Conservation (phyloP, 2,329 filamentous ascomycete genomes). For the Pseudogymnoascus sp. region DNA sequence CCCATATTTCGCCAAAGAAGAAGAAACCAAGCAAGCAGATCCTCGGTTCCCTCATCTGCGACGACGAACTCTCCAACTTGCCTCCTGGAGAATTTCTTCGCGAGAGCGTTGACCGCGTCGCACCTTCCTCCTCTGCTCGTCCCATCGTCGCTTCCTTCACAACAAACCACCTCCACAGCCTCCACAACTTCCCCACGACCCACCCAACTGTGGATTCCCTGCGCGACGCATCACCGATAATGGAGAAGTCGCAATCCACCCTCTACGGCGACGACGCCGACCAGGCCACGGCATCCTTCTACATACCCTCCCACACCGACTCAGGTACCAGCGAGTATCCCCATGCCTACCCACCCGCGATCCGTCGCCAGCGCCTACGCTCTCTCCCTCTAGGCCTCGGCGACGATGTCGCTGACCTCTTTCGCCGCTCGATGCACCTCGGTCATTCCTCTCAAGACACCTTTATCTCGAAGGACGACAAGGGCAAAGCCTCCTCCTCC, state of each 20-base stretch:
- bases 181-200: neutral
- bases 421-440: neutral
- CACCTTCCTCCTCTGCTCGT: neutral
- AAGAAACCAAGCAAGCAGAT: neutral
- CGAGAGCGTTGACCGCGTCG: neutral
- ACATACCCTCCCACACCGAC: neutral
- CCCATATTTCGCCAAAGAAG: neutral
- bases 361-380: constrained; percentile 17
- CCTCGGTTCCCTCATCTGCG: neutral
- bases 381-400: constrained; percentile 22
- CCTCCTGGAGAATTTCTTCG: neutral
- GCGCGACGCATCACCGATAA: neutral
- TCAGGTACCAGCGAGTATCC: neutral
- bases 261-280: neutral
- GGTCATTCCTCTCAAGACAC: constrained; percentile 24
- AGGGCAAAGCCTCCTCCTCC: constrained; percentile 35
- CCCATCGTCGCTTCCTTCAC: neutral
- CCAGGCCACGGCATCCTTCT: neutral
- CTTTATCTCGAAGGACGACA: constrained; percentile 23
- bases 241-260: constrained; percentile 1
- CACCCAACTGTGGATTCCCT: neutral
- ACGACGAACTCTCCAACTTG: neutral
- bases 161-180: neutral
- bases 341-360: neutral
- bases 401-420: constrained; percentile 19